Conservation (phyloP, 257 asterid genomes). For the Leptodermis oblonga region DNA sequence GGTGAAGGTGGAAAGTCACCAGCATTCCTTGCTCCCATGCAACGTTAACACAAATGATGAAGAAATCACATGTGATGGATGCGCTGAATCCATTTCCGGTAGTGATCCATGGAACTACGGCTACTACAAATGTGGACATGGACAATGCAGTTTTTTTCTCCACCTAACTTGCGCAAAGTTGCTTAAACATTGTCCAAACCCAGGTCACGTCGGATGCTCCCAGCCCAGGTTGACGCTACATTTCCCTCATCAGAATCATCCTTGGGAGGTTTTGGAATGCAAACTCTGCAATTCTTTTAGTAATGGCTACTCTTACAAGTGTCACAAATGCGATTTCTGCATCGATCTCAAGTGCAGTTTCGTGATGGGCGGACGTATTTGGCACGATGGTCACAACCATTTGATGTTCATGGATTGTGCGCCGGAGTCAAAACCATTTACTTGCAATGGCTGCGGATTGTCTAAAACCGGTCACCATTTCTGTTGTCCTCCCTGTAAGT, state of each 20-base stretch:
- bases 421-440: not conserved
- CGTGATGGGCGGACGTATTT: not conserved
- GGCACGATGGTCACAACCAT: not conserved
- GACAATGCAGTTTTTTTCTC: not conserved
- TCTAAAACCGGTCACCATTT: not conserved
- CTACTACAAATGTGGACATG: not conserved
- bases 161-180: not conserved
- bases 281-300: not conserved
- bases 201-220: not conserved
- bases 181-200: not conserved
- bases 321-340: not conserved
- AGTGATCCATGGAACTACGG: no score
- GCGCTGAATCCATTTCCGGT: not conserved
- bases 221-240: not conserved
- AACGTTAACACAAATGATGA: not conserved
- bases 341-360: not conserved
- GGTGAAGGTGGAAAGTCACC: not conserved
- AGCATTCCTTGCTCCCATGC: not conserved
- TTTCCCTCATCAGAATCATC: not conserved
- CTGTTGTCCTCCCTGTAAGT: not conserved
- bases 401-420: not conserved
- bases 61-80: not conserved
- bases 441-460: not conserved
- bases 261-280: not conserved
- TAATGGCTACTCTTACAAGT: conserved; percentile 1